These are phyloP conservation scores for Nevesoporus exiguus DNA, from an alignment of 768 basidiomycete genomes.

Conservation along the genomic window DNA sequence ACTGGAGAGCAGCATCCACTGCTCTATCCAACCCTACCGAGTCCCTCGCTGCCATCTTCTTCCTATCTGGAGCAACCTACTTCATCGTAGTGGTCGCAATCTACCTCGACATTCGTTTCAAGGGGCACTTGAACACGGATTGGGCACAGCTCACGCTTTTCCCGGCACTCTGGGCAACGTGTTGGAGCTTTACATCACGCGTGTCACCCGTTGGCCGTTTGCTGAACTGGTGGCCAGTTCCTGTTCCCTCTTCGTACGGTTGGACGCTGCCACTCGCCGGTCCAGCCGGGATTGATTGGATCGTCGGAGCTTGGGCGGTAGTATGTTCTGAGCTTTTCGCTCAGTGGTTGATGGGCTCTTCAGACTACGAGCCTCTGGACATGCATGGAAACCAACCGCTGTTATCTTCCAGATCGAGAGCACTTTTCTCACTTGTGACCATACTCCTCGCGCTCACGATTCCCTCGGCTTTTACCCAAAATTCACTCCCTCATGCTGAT, in stretches of 20 bases:
- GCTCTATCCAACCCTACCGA: conserved; percentile 53
- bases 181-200: conserved; percentile 53
- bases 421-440: conserved; percentile 35
- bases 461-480: conserved; percentile 51
- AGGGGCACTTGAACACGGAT: conserved; percentile 23
- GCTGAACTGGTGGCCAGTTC: conserved; percentile 58
- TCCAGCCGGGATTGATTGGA: conserved; percentile 64
- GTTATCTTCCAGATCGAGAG: conserved; percentile 23
- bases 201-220: conserved; percentile 69
- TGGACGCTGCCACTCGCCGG: conserved; percentile 65
- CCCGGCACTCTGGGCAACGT: conserved; percentile 64
- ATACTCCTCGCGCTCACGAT: conserved; percentile 45
- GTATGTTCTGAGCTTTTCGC: conserved; percentile 53
- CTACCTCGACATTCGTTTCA: conserved; percentile 38
- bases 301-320: conserved; percentile 72
- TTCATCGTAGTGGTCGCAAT: conserved; percentile 39
- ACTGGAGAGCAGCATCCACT: conserved; percentile 41
- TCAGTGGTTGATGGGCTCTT: conserved; percentile 52
- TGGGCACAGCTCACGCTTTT: conserved; percentile 56
- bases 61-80: conserved; percentile 44
- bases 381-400: neutral
- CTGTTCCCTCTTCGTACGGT: conserved; percentile 51
- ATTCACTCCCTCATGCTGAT: conserved; percentile 39
- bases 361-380: conserved; percentile 16
- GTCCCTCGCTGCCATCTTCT: conserved; percentile 46